Evolutionary conservation across 2,329 filamentous ascomycete species (phyloP), one percentile per base, ranked within the genome.

Genomic region (Talaromyces rugulosus): DNA sequence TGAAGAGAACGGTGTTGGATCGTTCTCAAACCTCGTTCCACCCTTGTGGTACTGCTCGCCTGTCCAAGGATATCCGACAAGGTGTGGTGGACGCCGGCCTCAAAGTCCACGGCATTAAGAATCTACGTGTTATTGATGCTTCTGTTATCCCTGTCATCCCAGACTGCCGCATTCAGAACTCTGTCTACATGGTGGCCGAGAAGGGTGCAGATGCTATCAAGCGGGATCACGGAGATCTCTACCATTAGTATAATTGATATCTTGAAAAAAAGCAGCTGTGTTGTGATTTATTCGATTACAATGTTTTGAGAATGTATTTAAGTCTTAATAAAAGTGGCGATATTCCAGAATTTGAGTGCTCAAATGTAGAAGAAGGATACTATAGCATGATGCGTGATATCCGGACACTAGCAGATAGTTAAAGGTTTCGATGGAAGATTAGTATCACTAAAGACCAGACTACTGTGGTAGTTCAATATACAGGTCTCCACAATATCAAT

Each of bases 181-280:
- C 82, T 2, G 84, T 87, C 2, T 88, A 87, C 66, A 84, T 83
- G 80, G 69, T 86, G 61, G 85, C 76, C 4, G 85, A 88, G 69
- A 87, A 72, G 63, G 70, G 44, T 8, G 44, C 44, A 4, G 44
- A 51, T 28, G 44, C 44, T 28, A 51, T 51, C 27, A 51, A 51
- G 44, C 44, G 18, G 14, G 44, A 51, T 14, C 44, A 51, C 44
- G 44, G 27, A 51, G 44, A 51, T 28, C 44, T 51, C 5, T 51
- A 51, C 18, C 44, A 28, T 28, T 51, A 51, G 44, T 12, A 12
- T 23, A 28, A 27, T 27, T 4, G 23, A 11, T 9, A 8, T 9
- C 7, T 50, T 50, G 44, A 27, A 50, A 23, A n/a, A 3, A 50
- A 23, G 44, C 9, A 51, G 44, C n/a, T 51, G 12, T 51, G 12